These are phyloP conservation scores for Cymbidium sinense DNA, from an alignment of 106 monocot species.

Conservation along the genomic window DNA sequence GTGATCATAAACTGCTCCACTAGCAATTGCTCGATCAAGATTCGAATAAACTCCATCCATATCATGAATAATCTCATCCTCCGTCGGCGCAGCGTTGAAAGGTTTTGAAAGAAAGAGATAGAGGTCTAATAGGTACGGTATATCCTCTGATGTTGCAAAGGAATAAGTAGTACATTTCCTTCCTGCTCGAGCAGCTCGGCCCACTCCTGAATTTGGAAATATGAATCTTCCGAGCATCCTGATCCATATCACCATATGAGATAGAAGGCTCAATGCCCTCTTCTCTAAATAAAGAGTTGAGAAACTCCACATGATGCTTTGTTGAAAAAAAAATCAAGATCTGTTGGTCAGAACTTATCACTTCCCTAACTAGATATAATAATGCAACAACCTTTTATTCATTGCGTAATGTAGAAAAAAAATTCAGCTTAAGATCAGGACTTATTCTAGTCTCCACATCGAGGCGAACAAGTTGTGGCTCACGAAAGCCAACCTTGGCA, in stretches of 20 bases:
- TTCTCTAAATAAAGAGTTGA: too few species aligned
- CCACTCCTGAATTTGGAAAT: too few species aligned
- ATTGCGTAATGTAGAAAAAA: slow-evolving; percentile 77
- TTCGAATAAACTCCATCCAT: slow-evolving; percentile 43
- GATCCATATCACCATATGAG: slow-evolving; percentile 97
- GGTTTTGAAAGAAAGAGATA: slow-evolving; percentile 97
- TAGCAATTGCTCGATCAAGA: slow-evolving; percentile 71
- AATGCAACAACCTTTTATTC: too few species aligned
- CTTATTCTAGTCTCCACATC: too few species aligned
- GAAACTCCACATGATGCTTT: too few species aligned
- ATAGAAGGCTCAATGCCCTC: too few species aligned
- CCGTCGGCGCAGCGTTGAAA: slow-evolving; percentile 75
- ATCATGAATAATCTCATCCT: slow-evolving; percentile 67
- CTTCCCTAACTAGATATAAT: too few species aligned
- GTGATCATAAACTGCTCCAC: slow-evolving; percentile 81
- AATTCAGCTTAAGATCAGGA: slow-evolving; percentile 70
- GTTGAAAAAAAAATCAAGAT: too few species aligned
- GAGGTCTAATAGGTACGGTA: slow-evolving; percentile 82
- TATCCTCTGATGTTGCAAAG: too few species aligned
- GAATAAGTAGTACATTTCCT: slow-evolving; percentile 83
- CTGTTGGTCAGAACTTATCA: too few species aligned
- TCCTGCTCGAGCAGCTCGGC: slow-evolving; percentile 87
- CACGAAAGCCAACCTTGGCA: slow-evolving; percentile 89
- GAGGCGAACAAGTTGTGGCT: too few species aligned
- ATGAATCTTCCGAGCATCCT: slow-evolving; percentile 88